Evolutionary conservation across 192 early-diverging fungal species (phyloP).

Genomic region (Thamnidium elegans): DNA sequence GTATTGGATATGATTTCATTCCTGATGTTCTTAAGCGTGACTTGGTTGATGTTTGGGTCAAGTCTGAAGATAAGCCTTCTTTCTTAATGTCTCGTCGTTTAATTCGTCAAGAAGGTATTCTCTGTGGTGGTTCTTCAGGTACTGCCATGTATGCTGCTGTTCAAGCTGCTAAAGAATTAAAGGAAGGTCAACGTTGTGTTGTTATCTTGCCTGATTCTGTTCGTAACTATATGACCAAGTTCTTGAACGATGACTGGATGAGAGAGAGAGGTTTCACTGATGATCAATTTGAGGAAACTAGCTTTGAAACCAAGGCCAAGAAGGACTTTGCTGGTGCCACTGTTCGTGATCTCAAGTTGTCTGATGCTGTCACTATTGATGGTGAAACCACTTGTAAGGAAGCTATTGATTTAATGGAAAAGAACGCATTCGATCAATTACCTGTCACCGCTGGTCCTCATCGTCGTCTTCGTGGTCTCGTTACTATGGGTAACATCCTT

Average conservation of each 20-base stretch:
- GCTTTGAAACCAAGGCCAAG: slow-evolving; percentile 61
- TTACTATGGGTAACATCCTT: slow-evolving; percentile 70
- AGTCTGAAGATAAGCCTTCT: slow-evolving; percentile 92
- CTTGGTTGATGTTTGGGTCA: slow-evolving; percentile 93
- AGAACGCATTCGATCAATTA: slow-evolving; percentile 91
- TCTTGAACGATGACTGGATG: slow-evolving; percentile 99
- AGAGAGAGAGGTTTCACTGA: slow-evolving; percentile 85
- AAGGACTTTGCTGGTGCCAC: slow-evolving; percentile 79
- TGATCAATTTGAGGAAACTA: slow-evolving; percentile 62
- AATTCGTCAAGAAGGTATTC: slow-evolving; percentile 94
- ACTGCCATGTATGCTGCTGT: slow-evolving; percentile 87
- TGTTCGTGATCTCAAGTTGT: slow-evolving; percentile 76
- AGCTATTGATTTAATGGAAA: slow-evolving; percentile 87
- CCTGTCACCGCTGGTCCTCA: slow-evolving; percentile 83
- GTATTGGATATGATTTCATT: slow-evolving; percentile 99
- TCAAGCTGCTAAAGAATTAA: slow-evolving; percentile 79
- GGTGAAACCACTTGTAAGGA: slow-evolving; percentile 68
- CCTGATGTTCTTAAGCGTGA: slow-evolving; percentile 85
- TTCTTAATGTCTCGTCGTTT: slow-evolving; percentile 95
- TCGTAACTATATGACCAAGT: slow-evolving; percentile 99
- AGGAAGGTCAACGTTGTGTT: slow-evolving; percentile 86
- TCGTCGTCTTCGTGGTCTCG: slow-evolving; percentile 67
- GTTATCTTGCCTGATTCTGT: slow-evolving; percentile 97
- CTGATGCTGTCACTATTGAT: slow-evolving; percentile 84
- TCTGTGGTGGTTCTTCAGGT: slow-evolving; percentile 96